These are phyloP conservation scores for Chrysoporthe cubensis DNA, from an alignment of 2,329 filamentous ascomycete species.

Conservation along the genomic window DNA sequence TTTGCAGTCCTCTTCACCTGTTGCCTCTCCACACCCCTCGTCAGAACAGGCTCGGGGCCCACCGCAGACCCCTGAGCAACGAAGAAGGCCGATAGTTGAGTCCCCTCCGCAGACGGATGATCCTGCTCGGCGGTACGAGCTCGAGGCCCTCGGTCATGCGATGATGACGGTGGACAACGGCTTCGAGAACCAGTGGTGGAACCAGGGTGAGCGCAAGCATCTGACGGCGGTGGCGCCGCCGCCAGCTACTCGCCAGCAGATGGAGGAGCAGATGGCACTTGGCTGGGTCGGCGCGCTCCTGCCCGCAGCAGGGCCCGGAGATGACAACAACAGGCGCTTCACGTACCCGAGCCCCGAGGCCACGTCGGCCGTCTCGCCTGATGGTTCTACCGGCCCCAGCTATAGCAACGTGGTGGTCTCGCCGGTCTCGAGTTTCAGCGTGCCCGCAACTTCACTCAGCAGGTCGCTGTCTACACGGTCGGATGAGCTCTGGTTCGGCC, in stretches of 20 bases:
- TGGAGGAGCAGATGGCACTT: slow-evolving; percentile 31
- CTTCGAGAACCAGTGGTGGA: slow-evolving; percentile 63
- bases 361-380: slow-evolving; percentile 31
- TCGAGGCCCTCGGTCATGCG: slow-evolving; percentile 54
- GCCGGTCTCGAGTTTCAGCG: slow-evolving; percentile 41
- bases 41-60: background rate
- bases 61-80: background rate
- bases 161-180: slow-evolving; percentile 63
- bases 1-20: slow-evolving; percentile 30
- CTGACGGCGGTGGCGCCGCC: slow-evolving; percentile 31
- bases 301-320: slow-evolving; percentile 21
- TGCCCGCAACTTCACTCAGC: slow-evolving; percentile 36
- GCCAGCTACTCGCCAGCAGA: slow-evolving; percentile 33
- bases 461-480: slow-evolving; percentile 46
- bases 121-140: slow-evolving; percentile 43
- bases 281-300: slow-evolving; percentile 37
- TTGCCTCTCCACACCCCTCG: slow-evolving; percentile 9
- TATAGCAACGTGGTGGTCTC: slow-evolving; percentile 41
- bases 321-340: slow-evolving; percentile 31
- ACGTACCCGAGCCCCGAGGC: slow-evolving; percentile 35
- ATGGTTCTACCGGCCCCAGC: slow-evolving; percentile 12
- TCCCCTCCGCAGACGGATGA: slow-evolving; percentile 36
- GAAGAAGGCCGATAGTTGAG: slow-evolving; percentile 31
- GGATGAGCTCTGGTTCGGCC: slow-evolving; percentile 45
- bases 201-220: slow-evolving; percentile 44